These are phyloP conservation scores for Stentor roeselii DNA, from an alignment of 73 alveolate species.

Conservation along the genomic window DNA sequence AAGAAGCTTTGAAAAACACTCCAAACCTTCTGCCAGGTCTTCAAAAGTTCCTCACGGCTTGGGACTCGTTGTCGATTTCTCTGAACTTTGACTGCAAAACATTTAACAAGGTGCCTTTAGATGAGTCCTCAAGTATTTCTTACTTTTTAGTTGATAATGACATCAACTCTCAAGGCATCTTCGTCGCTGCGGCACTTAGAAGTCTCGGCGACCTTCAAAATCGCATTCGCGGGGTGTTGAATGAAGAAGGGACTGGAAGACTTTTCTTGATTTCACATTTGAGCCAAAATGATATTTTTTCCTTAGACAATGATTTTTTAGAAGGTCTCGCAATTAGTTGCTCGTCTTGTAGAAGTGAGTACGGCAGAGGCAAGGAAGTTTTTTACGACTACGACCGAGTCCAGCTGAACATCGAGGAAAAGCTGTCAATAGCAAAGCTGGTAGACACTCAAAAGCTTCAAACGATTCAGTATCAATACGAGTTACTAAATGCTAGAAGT, in stretches of 20 bases:
- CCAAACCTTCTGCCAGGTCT: neutral
- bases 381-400: conserved; percentile 2
- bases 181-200: neutral
- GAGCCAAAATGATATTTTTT: neutral
- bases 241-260: neutral
- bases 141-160: conserved; percentile 2
- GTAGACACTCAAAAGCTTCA: neutral
- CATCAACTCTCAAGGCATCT: neutral
- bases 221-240: neutral
- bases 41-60: neutral
- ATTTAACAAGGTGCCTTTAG: neutral
- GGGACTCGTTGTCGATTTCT: neutral
- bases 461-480: neutral
- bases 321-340: neutral
- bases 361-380: neutral
- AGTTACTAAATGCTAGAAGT: neutral
- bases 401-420: neutral
- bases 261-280: neutral
- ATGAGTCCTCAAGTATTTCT: neutral
- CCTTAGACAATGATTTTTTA: neutral
- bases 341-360: neutral
- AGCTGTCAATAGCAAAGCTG: neutral
- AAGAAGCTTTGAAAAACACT: neutral
- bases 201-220: neutral
- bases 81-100: conserved; percentile 3